Conservation (phyloP, 371 early-diverging fungal species). For the Choanephora cucurbitarum region DNA sequence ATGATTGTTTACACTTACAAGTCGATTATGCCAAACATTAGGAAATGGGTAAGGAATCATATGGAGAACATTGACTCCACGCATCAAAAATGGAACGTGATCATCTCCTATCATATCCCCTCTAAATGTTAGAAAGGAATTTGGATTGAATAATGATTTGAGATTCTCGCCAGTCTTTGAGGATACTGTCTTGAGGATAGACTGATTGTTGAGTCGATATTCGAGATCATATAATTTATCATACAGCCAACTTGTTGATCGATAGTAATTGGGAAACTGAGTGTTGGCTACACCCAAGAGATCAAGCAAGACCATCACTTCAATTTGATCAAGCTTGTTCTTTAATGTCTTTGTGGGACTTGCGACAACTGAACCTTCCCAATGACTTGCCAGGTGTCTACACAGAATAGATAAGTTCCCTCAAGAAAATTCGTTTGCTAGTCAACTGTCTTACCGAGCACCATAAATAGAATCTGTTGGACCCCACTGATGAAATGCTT, state of each 20-base stretch:
- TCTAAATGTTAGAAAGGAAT: constrained; percentile 30
- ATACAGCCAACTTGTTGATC: constrained; percentile 63
- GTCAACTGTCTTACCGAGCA: constrained; percentile 77
- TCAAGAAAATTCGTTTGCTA: too few species aligned
- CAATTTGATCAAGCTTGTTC: constrained; percentile 68
- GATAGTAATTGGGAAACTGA: constrained; percentile 62
- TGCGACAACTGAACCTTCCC: constrained; percentile 37
- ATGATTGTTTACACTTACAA: constrained; percentile 35
- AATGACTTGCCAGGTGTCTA: constrained; percentile 54
- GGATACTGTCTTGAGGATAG: constrained; percentile 31
- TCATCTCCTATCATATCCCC: constrained; percentile 80
- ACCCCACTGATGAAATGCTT: constrained; percentile 85
- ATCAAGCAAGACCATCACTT: constrained; percentile 86
- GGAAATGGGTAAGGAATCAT: constrained; percentile 93
- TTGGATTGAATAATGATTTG: constrained; percentile 40
- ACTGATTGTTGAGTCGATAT: constrained; percentile 31
- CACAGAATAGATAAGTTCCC: too few species aligned
- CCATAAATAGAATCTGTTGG: constrained; percentile 90
- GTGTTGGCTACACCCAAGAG: constrained; percentile 70
- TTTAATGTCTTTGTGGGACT: constrained; percentile 25
- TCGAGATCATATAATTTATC: constrained; percentile 52
- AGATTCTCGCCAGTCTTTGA: constrained; percentile 23
- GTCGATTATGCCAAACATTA: constrained; percentile 81
- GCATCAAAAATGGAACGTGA: constrained; percentile 84
- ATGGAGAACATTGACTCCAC: constrained; percentile 87